Evolutionary conservation across 257 asterid species (phyloP), one percentile per base, ranked within the genome.

Genomic region (Gardenia jasminoides): DNA sequence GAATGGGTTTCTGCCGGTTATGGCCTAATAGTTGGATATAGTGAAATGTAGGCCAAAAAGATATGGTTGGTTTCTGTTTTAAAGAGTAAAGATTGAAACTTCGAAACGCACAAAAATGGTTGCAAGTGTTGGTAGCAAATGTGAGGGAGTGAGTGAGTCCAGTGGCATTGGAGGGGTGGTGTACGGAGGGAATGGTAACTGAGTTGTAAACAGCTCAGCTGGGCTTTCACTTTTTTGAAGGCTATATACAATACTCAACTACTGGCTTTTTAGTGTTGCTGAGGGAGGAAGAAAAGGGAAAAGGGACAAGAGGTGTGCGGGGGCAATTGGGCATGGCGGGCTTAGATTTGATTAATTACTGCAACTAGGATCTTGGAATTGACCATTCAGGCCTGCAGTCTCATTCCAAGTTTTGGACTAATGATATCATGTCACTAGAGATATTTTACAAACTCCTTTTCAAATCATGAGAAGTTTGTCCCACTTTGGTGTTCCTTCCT

Each of bases 151-250:
- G n/a, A 13, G 64, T 9, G 68, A 3, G 33, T 70, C 66, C 26
- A 52, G n/a, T 58, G 68, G n/a, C 76, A 71, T 13, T 50, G 75
- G 41, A 26, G 78, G 33, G 36, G 26, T 52, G 36, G 26, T 52
- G 74, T 36, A 77, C 75, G 64, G 28, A 74, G 31, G 28, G 72
- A 48, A 30, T 74, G 82, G 87, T 56, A 81, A 67, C 70, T 82
- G 85, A 87, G 89, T 87, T 87, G 91, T 43, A 74, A 76, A 86
- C 88, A 86, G 91, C 89, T 86, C 85, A 90, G 80, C 78, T 69
- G 39, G 2, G 80, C 82, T 71, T 48, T 82, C 65, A 61, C 82
- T 79, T 82, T 75, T 75, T 41, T 67, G 61, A 71, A 24, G 11
- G 78, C 78, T 67, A 59, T 41, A 3, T 59, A n/a, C 64, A 3